Conservation (phyloP, 352 stramenopile genomes). For the Lagenidium sp. region DNA sequence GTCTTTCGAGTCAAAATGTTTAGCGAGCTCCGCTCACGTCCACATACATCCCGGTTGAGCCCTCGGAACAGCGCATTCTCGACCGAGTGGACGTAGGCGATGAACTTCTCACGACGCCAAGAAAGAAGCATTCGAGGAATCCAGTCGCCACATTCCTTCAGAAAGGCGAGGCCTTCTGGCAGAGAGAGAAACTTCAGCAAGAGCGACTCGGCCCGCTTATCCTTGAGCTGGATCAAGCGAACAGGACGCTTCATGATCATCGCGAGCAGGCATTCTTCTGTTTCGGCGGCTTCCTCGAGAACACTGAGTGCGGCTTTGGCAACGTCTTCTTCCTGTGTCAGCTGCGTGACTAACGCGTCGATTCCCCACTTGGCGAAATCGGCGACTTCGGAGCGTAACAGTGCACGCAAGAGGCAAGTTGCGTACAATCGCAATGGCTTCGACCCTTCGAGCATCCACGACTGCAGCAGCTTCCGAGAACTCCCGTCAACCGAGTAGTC, state of each 20-base stretch:
- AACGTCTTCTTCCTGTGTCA: conserved; percentile 81
- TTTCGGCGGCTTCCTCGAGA: conserved; percentile 80
- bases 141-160: conserved; percentile 77
- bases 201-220: conserved; percentile 72
- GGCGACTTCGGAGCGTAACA: conserved; percentile 77
- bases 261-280: conserved; percentile 65
- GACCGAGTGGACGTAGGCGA: conserved; percentile 79
- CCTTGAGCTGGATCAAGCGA: conserved; percentile 69
- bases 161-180: conserved; percentile 63
- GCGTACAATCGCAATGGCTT: conserved; percentile 80
- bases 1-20: conserved; percentile 23
- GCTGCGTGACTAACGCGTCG: conserved; percentile 73
- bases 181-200: conserved; percentile 81
- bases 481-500: conserved; percentile 85
- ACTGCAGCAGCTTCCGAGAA: conserved; percentile 79
- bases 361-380: conserved; percentile 88
- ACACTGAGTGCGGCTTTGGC: conserved; percentile 82
- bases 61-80: conserved; percentile 78
- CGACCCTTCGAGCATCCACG: conserved; percentile 82
- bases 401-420: conserved; percentile 71
- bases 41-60: conserved; percentile 68
- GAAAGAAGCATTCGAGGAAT: conserved; percentile 63
- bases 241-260: conserved; percentile 79
- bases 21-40: conserved; percentile 37
- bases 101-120: conserved; percentile 78